These are phyloP conservation scores for Colletotrichum lentis DNA, from an alignment of 2,329 filamentous ascomycete genomes.

Conservation along the genomic window DNA sequence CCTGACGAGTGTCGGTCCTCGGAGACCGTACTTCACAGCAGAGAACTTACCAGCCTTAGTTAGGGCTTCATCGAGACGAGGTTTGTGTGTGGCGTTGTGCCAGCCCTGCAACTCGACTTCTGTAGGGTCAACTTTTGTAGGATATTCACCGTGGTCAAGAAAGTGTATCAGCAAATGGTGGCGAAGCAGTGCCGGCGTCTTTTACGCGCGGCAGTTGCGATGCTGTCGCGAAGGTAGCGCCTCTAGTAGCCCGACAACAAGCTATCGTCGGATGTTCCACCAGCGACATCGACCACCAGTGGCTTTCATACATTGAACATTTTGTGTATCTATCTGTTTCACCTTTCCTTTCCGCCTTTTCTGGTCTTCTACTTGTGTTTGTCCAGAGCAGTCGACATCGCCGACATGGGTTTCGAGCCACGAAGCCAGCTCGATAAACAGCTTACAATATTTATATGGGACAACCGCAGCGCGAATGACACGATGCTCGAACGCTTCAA, in stretches of 20 bases:
- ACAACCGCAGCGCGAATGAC: no score
- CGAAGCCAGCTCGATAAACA: not conserved
- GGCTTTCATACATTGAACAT: no score
- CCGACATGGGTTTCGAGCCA: no score
- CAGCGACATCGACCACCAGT: no score
- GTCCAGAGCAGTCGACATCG: no score
- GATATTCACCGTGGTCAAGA: not conserved
- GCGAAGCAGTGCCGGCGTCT: not conserved
- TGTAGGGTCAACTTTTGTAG: no score
- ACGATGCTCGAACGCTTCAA: no score
- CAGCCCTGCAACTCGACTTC: not conserved
- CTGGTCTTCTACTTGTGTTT: not conserved
- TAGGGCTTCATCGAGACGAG: not conserved
- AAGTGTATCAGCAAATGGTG: not conserved
- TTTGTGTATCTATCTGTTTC: no score
- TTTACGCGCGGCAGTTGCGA: not conserved
- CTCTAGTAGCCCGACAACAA: not conserved
- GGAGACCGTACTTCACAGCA: not conserved
- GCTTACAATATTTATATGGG: no score
- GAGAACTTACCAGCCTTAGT: not conserved
- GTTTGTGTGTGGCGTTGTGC: constrained; percentile 8
- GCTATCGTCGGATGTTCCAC: no score
- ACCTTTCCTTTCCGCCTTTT: not conserved
- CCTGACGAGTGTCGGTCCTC: not conserved
- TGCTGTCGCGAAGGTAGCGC: not conserved